Evolutionary conservation across 2,329 filamentous ascomycete genomes (phyloP).

Genomic region (Aureobasidium subglaciale): DNA sequence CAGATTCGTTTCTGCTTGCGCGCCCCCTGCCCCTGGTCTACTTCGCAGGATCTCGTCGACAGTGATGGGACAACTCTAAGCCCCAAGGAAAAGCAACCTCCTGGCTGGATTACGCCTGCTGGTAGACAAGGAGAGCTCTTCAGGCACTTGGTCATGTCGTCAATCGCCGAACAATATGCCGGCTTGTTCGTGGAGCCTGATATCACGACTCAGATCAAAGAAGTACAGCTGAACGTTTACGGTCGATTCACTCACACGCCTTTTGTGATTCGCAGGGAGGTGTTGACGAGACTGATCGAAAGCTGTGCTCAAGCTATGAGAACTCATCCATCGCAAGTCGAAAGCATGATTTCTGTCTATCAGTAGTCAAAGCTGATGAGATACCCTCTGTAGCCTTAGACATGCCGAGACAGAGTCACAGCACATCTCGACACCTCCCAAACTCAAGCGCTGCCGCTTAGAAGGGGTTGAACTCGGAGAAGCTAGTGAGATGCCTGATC

Average conservation of each 20-base stretch:
- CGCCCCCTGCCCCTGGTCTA: neutral
- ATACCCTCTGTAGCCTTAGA: neutral
- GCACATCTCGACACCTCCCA: neutral
- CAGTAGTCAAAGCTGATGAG: too few species aligned
- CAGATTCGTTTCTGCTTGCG: neutral
- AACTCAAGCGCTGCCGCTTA: neutral
- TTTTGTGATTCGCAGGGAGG: neutral
- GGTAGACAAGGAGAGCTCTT: neutral
- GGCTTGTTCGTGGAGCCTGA: neutral
- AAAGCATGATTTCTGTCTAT: too few species aligned
- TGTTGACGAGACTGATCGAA: neutral
- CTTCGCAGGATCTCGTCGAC: neutral
- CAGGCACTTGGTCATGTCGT: neutral
- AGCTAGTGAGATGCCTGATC: neutral
- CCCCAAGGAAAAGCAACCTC: neutral
- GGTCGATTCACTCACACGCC: neutral
- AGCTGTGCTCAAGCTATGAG: neutral
- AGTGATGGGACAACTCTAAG: neutral
- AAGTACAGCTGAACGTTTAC: neutral
- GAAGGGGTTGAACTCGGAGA: neutral
- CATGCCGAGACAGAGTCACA: neutral
- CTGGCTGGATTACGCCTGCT: neutral
- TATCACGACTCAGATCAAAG: neutral
- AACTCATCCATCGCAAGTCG: neutral
- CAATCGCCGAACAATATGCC: neutral